Evolutionary conservation across 352 stramenopile genomes (phyloP).

Genomic region (Pythium guiyangense): DNA sequence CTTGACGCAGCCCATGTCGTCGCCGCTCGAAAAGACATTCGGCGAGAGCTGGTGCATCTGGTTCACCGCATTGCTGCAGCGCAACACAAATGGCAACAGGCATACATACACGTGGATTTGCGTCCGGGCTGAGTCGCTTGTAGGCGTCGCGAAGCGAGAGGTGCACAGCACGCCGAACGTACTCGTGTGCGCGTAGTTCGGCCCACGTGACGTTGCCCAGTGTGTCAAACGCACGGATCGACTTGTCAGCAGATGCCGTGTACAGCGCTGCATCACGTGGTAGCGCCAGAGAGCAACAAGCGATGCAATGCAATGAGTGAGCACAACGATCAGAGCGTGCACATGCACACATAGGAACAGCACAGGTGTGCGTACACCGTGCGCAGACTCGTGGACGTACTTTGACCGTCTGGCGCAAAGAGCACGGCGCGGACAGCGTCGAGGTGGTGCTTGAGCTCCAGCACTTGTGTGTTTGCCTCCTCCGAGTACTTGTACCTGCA

Average conservation of each 20-base stretch:
- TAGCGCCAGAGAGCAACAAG: constrained; percentile 1
- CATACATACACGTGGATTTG: not conserved
- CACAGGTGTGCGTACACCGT: too few relatives aligned
- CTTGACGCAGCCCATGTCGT: constrained; percentile 82
- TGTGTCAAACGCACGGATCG: constrained; percentile 79
- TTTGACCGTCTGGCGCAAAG: constrained; percentile 75
- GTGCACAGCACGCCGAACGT: not conserved
- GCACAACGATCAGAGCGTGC: not conserved
- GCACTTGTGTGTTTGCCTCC: constrained; percentile 56
- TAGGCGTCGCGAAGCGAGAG: constrained; percentile 1
- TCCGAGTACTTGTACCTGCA: constrained; percentile 79
- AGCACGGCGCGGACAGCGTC: constrained; percentile 64
- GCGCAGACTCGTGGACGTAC: constrained; percentile 21
- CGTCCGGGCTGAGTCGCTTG: not conserved
- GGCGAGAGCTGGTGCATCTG: constrained; percentile 62
- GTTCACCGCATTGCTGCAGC: constrained; percentile 58
- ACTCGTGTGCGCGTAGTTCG: constrained; percentile 76
- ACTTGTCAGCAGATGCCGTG: constrained; percentile 72
- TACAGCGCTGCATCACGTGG: constrained; percentile 45
- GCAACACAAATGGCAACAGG: not conserved
- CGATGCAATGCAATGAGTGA: not conserved
- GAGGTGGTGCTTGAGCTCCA: constrained; percentile 75
- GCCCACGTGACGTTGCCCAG: constrained; percentile 74
- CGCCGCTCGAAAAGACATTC: constrained; percentile 70
- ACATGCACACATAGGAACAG: not conserved